These are phyloP conservation scores for Platanthera guangdongensis DNA, from an alignment of 106 monocot species.

Conservation along the genomic window DNA sequence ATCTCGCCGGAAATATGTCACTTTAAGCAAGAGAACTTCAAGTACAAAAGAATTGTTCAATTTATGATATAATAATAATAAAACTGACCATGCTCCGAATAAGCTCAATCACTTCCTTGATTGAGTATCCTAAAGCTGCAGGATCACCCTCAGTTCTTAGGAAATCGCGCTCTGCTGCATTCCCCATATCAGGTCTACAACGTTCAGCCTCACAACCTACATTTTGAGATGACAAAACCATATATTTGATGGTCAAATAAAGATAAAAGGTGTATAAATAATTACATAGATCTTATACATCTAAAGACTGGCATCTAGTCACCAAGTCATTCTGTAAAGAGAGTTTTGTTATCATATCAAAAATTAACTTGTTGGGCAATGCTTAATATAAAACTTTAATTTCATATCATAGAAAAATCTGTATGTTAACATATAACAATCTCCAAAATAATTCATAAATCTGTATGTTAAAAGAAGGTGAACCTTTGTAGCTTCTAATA, in stretches of 20 bases:
- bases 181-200: constrained; percentile 39
- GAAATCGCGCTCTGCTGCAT: constrained; percentile 84
- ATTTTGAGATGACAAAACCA: constrained; percentile 16
- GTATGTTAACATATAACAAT: background rate
- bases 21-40: background rate
- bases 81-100: constrained; percentile 71
- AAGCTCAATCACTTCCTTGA: constrained; percentile 84
- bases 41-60: background rate
- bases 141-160: constrained; percentile 93
- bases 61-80: background rate
- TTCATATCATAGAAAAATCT: background rate
- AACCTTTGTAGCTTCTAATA: background rate
- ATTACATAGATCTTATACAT: background rate
- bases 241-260: background rate
- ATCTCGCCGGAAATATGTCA: background rate
- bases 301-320: background rate
- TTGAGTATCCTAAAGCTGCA: constrained; percentile 84
- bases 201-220: constrained; percentile 22
- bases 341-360: background rate
- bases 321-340: background rate
- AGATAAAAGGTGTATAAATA: background rate
- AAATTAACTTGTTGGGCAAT: background rate
- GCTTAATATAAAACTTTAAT: background rate
- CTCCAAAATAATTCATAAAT: background rate
- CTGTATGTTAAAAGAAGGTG: background rate